phyloP scores from a whole-genome alignment of 139 green algal genomes.

The Chlamydomonas sp. region DNA sequence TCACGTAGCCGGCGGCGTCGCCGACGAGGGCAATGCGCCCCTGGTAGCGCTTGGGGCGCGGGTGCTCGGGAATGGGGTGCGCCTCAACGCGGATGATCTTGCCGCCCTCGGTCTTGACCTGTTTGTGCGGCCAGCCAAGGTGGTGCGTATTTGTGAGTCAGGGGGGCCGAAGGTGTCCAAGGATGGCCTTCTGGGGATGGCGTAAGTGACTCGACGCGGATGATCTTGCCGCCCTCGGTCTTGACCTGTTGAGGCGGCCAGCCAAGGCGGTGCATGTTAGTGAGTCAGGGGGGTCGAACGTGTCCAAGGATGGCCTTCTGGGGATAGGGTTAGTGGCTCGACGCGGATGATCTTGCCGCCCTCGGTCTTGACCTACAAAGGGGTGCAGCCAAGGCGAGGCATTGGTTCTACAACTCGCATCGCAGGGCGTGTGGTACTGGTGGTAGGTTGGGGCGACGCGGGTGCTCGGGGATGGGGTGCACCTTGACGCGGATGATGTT shows the following conservation, averaged over 20 bases:
- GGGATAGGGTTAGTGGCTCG: constrained; percentile 91
- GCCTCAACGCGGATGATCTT: constrained; percentile 98
- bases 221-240: too few species aligned
- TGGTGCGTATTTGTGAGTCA: not conserved
- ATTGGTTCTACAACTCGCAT: too few species aligned
- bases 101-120: constrained; percentile 89
- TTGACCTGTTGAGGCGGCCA: too few species aligned
- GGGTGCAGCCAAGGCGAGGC: constrained; percentile 20
- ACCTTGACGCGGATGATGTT: constrained; percentile 98
- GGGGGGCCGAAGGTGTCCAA: constrained; percentile 82
- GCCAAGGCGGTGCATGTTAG: not conserved
- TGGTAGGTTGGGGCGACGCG: too few species aligned
- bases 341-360: too few species aligned
- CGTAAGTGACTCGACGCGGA: constrained; percentile 94
- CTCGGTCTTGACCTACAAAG: too few species aligned
- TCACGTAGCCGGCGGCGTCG: constrained; percentile 94
- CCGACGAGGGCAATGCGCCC: constrained; percentile 85
- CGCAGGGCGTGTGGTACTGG: too few species aligned
- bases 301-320: constrained; percentile 97
- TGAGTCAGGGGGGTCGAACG: constrained; percentile 52
- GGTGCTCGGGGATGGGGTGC: constrained; percentile 96
- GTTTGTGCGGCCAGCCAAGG: constrained; percentile 30
- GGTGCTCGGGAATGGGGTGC: constrained; percentile 96
- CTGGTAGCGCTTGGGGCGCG: constrained; percentile 68
- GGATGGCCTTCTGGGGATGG: constrained; percentile 95